phyloP scores from a whole-genome alignment of 2,329 filamentous ascomycete species.

The Aspergillus pseudoviridinutans region DNA sequence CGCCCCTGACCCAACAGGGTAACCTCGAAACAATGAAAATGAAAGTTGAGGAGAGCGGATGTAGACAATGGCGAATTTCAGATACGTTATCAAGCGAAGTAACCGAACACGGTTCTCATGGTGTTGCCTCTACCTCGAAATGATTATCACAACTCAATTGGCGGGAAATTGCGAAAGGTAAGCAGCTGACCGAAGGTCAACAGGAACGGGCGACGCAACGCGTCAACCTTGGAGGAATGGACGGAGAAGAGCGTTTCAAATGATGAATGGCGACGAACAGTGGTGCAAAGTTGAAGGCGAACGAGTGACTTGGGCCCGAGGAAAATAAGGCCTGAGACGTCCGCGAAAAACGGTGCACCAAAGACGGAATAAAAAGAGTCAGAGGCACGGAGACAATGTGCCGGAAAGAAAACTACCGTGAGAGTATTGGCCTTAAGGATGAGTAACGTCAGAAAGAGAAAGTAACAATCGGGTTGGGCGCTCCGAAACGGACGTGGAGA shows the following conservation, averaged over 20 bases:
- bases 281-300: slow-evolving; percentile 8
- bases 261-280: neutral
- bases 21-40: neutral
- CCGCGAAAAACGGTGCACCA: neutral
- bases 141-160: neutral
- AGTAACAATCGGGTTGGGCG: neutral
- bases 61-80: neutral
- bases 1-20: slow-evolving; percentile 23
- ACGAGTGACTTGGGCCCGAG: slow-evolving; percentile 7
- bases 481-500: neutral
- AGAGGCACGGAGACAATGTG: neutral
- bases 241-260: neutral
- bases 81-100: neutral
- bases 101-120: neutral
- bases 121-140: neutral
- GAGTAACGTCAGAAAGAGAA: neutral
- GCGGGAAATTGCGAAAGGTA: neutral
- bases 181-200: neutral
- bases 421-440: neutral
- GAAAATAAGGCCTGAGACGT: neutral
- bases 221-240: neutral
- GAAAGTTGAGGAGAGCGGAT: neutral
- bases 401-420: neutral
- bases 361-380: neutral
- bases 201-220: neutral